Percentiles rank a stretch among this genome's conserved stretches.
phyloP scores from a whole-genome alignment of 75 land plant species.

The Pinus albicaulis region DNA sequence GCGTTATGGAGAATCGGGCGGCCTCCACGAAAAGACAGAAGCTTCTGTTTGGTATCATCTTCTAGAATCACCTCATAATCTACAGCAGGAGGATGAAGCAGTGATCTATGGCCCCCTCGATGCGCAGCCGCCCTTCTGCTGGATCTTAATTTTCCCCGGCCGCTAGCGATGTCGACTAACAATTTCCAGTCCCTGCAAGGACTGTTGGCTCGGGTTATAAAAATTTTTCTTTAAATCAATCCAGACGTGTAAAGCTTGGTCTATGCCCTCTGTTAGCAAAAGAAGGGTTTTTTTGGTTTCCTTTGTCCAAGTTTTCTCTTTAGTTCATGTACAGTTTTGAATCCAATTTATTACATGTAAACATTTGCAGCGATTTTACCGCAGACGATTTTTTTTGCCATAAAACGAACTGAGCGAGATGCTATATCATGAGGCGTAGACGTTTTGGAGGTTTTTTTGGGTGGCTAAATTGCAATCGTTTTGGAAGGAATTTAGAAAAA shows the following conservation, averaged over 20 bases:
- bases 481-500: too few species aligned
- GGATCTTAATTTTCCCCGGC: not conserved
- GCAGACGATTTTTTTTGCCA: too few species aligned
- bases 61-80: not conserved
- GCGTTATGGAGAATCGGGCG: not conserved
- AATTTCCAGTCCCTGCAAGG: too few species aligned
- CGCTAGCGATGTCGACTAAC: not conserved
- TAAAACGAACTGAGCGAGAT: too few species aligned
- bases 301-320: not conserved
- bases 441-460: too few species aligned
- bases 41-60: not conserved
- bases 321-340: slow-evolving; percentile 1
- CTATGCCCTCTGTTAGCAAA: not conserved
- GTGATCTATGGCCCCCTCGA: not conserved
- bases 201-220: not conserved
- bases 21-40: not conserved
- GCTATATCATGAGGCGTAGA: too few species aligned
- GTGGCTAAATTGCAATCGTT: too few species aligned
- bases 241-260: not conserved
- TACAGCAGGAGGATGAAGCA: not conserved
- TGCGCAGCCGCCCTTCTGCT: not conserved
- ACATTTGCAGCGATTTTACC: not conserved
- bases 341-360: not conserved
- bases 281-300: not conserved
- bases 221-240: not conserved